These are phyloP conservation scores for Middelhovenomyces tepae DNA, from an alignment of 805 yeast species.

Conservation along the genomic window DNA sequence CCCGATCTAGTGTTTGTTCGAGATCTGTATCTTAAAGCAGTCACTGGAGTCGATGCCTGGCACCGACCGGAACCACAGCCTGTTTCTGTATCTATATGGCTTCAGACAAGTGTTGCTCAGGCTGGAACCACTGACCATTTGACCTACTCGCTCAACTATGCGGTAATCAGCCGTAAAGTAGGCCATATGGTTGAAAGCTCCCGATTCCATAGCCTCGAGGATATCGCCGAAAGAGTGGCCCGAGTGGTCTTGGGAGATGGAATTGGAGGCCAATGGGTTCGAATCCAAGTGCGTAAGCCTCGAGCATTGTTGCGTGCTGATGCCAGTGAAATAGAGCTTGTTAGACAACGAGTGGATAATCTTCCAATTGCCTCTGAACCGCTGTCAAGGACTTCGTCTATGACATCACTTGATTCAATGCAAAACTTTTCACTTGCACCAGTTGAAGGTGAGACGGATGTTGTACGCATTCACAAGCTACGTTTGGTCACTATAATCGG, in stretches of 20 bases:
- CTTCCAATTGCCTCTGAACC: constrained; percentile 9
- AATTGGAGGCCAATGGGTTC: constrained; percentile 40
- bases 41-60: constrained; percentile 73
- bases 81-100: constrained; percentile 46
- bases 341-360: constrained; percentile 23
- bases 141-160: constrained; percentile 78
- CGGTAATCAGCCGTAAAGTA: constrained; percentile 66
- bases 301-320: constrained; percentile 55
- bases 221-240: constrained; percentile 40
- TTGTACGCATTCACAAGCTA: constrained; percentile 40
- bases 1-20: constrained; percentile 40
- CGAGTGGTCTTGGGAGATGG: constrained; percentile 34
- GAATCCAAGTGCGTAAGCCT: constrained; percentile 35
- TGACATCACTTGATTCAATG: constrained; percentile 1
- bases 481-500: constrained; percentile 75
- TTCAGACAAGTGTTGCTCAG: constrained; percentile 56
- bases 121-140: constrained; percentile 82
- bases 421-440: constrained; percentile 3
- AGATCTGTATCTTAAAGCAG: constrained; percentile 51
- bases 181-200: constrained; percentile 39
- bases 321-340: constrained; percentile 34
- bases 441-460: constrained; percentile 20
- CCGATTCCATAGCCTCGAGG: constrained; percentile 30
- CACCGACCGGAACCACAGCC: constrained; percentile 58
- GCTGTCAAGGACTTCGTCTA: constrained; percentile 9